A percentile compares a stretch with the other conserved stretches of the same genome.
phyloP scores from a whole-genome alignment of 176 grass and related monocot genomes.

The Zoysia pacifica region DNA sequence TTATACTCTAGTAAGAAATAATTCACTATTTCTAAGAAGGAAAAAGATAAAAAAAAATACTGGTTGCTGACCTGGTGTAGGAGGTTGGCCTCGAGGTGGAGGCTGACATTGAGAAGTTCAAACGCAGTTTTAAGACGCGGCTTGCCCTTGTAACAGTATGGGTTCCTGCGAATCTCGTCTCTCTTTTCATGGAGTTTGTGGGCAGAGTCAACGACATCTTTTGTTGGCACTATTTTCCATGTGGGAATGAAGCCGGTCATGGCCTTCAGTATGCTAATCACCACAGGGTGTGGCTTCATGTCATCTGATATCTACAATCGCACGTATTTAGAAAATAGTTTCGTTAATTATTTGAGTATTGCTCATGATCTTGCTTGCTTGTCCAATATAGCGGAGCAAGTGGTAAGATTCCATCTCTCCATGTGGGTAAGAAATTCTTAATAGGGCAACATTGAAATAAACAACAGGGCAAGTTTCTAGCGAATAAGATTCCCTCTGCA shows the following conservation, averaged over 20 bases:
- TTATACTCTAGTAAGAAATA: too few species aligned
- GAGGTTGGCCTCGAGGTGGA: constrained; percentile 41
- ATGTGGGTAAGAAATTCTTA: too few species aligned
- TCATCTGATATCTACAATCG: not conserved
- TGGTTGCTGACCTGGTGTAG: constrained; percentile 23
- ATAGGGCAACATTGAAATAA: too few species aligned
- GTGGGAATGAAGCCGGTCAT: constrained; percentile 61
- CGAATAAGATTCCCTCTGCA: too few species aligned
- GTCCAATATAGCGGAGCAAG: too few species aligned
- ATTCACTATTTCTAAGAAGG: not conserved
- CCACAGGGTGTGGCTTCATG: constrained; percentile 55
- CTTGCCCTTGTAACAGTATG: constrained; percentile 62
- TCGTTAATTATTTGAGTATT: too few species aligned
- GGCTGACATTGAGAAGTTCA: constrained; percentile 57
- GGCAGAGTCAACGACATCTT: constrained; percentile 53
- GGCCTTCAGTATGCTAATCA: constrained; percentile 43
- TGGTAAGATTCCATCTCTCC: too few species aligned
- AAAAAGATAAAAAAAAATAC: not conserved
- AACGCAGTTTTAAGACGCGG: constrained; percentile 51
- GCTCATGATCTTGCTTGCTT: too few species aligned
- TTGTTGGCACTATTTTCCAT: constrained; percentile 66
- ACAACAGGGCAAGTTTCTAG: too few species aligned
- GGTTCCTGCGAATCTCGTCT: constrained; percentile 57
- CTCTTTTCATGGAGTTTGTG: constrained; percentile 49
- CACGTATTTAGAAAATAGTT: too few species aligned